Evolutionary conservation across 2,329 filamentous ascomycete species (phyloP).

Genomic region (Cordyceps pruinosa): DNA sequence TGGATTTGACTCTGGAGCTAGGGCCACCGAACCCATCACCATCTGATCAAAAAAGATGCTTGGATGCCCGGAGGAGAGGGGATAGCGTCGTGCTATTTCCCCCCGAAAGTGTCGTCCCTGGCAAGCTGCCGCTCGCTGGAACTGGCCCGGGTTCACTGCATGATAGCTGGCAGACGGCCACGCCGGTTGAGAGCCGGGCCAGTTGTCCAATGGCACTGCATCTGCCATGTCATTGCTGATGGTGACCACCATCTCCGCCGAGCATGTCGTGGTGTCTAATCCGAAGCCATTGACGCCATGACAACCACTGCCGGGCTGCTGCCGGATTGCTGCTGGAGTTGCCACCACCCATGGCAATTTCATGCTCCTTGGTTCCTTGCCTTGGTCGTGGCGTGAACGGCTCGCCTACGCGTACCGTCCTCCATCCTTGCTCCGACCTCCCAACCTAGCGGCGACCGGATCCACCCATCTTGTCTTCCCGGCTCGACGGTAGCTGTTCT

Average conservation of each 20-base stretch:
- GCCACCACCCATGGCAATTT: slow-evolving; percentile 2
- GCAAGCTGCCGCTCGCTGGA: neutral
- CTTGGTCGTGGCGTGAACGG: slow-evolving; percentile 2
- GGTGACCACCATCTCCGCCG: neutral
- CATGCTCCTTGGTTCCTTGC: neutral
- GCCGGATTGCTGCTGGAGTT: neutral
- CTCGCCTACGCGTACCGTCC: neutral
- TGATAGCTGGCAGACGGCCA: neutral
- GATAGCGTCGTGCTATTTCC: neutral
- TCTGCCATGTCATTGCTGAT: neutral
- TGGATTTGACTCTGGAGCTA: slow-evolving; percentile 11
- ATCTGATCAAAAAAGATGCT: slow-evolving; percentile 9
- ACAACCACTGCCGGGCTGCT: neutral
- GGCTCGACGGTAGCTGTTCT: neutral
- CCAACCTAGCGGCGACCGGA: slow-evolving; percentile 1
- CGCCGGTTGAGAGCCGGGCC: neutral
- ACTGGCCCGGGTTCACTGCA: neutral
- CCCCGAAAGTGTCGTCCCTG: neutral
- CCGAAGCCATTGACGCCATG: slow-evolving; percentile 6
- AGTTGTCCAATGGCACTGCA: neutral
- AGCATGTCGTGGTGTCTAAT: neutral
- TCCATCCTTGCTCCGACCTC: neutral
- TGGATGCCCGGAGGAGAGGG: neutral
- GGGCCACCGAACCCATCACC: slow-evolving; percentile 11
- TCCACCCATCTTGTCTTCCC: neutral